Evolutionary conservation across 306 rosid genomes (phyloP).

Genomic region (Castanea crenata): DNA sequence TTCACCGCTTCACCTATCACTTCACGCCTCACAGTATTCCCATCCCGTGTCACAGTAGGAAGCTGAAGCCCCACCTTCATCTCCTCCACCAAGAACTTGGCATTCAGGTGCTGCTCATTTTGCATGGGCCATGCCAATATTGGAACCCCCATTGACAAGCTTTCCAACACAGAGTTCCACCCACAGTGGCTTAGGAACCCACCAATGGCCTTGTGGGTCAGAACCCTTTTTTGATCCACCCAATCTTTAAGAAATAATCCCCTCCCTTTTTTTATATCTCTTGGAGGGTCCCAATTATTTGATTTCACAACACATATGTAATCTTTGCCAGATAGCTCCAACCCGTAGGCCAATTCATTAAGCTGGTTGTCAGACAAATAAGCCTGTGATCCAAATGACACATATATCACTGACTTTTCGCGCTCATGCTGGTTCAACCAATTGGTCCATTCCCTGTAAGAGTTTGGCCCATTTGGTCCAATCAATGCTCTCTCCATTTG

Average conservation of each 20-base stretch:
- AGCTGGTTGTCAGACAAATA: constrained; percentile 25
- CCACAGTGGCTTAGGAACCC: constrained; percentile 44
- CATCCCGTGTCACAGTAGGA: neutral
- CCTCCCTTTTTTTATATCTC: neutral
- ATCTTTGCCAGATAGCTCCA: constrained; percentile 24
- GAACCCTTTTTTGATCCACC: constrained; percentile 26
- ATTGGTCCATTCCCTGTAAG: neutral
- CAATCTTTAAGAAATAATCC: constrained; percentile 21
- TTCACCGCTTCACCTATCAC: constrained; percentile 24
- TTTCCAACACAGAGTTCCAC: constrained; percentile 38
- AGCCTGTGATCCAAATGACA: constrained; percentile 32
- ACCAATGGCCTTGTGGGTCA: constrained; percentile 21
- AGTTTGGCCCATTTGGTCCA: neutral
- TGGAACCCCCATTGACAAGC: constrained; percentile 31
- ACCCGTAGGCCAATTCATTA: constrained; percentile 30
- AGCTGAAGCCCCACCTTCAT: constrained; percentile 18
- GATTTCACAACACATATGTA: constrained; percentile 30
- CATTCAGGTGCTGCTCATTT: constrained; percentile 32
- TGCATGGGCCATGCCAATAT: constrained; percentile 37
- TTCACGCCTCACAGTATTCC: neutral
- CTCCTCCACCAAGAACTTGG: constrained; percentile 29
- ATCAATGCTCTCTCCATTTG: neutral
- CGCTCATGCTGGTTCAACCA: constrained; percentile 5
- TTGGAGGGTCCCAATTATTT: constrained; percentile 26
- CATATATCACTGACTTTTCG: constrained; percentile 25